These are phyloP conservation scores for Arbutus unedo DNA, from an alignment of 148 eudicot genomes.

Conservation along the genomic window DNA sequence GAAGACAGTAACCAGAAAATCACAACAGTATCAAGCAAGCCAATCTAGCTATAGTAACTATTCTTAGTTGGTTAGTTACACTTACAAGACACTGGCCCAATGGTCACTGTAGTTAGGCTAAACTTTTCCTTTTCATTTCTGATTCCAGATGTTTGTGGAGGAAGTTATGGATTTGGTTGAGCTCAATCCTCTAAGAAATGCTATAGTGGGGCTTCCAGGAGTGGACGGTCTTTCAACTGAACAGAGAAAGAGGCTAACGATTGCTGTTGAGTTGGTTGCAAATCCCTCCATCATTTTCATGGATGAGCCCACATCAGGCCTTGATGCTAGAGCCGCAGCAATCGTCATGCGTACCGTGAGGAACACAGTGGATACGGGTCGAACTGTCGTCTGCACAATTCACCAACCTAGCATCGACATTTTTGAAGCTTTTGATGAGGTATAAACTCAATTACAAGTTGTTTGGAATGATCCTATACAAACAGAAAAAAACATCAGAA, in stretches of 20 bases:
- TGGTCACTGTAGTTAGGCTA: neutral
- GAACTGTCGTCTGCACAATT: conserved; percentile 30
- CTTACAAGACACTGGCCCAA: neutral
- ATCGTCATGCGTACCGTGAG: conserved; percentile 9
- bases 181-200: conserved; percentile 31
- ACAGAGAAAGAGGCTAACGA: conserved; percentile 42
- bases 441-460: neutral
- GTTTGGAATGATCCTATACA: neutral
- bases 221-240: conserved; percentile 43
- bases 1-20: neutral
- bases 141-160: conserved; percentile 30
- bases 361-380: conserved; percentile 2
- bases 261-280: conserved; percentile 38
- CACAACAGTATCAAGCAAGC: neutral
- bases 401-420: conserved; percentile 44
- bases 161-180: conserved; percentile 41
- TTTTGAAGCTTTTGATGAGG: conserved; percentile 53
- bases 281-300: conserved; percentile 22
- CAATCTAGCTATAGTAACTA: neutral
- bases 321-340: conserved; percentile 40
- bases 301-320: conserved; percentile 40
- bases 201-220: conserved; percentile 47
- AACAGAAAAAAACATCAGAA: neutral
- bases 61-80: neutral
- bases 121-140: neutral